Evolutionary conservation across 179 eudicot genomes (phyloP).

Genomic region (Silene coronaria): DNA sequence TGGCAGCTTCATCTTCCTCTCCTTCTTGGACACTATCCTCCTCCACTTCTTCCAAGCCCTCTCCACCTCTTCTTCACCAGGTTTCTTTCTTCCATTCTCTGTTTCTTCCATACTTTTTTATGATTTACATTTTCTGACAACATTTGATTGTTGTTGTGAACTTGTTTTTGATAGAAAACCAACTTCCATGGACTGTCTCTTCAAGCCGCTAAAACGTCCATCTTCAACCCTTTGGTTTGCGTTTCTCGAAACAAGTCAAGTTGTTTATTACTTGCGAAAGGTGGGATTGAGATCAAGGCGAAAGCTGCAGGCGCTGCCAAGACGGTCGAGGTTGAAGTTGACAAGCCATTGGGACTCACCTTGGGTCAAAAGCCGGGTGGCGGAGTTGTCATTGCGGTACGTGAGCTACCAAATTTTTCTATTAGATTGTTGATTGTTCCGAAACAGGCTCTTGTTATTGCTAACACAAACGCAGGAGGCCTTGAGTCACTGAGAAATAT

Average conservation of each 20-base stretch:
- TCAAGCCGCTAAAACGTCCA: conserved; percentile 44
- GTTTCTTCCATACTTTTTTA: neutral
- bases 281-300: conserved; percentile 54
- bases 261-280: conserved; percentile 22
- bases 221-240: conserved; percentile 32
- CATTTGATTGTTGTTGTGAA: neutral
- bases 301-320: conserved; percentile 69
- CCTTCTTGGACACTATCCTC: conserved; percentile 32
- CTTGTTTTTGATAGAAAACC: conserved; percentile 39
- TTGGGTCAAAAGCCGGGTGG: conserved; percentile 88
- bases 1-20: conserved; percentile 50
- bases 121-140: neutral
- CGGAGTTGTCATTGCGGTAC: conserved; percentile 85
- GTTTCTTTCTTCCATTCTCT: neutral
- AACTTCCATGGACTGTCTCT: conserved; percentile 57
- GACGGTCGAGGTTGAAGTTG: conserved; percentile 85
- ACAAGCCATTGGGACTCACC: conserved; percentile 75
- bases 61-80: conserved; percentile 19
- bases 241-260: conserved; percentile 20
- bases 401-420: conserved; percentile 6
- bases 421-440: too few relatives aligned
- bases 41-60: conserved; percentile 23
- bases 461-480: too few relatives aligned
- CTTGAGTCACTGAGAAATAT: too few relatives aligned
- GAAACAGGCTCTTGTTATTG: too few relatives aligned